These are phyloP conservation scores for Filobasidium uniguttulatum DNA, from an alignment of 1,284 basidiomycete genomes.

Conservation along the genomic window DNA sequence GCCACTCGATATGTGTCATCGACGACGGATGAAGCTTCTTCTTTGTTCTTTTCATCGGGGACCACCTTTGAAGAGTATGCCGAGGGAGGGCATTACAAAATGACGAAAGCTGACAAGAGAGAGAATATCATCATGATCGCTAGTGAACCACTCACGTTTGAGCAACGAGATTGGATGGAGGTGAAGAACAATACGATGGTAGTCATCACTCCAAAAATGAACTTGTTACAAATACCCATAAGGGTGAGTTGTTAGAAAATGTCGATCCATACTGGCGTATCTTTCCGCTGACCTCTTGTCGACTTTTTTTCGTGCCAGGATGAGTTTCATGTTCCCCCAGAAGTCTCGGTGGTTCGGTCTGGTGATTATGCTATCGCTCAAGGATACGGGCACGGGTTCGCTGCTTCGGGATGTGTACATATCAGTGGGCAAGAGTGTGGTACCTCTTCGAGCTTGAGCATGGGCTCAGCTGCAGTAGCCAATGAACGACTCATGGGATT, in stretches of 20 bases:
- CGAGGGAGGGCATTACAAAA: conserved; percentile 72
- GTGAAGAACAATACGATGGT: conserved; percentile 89
- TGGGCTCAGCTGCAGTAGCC: too few species aligned
- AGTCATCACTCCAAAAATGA: conserved; percentile 76
- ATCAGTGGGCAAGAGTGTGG: too few species aligned
- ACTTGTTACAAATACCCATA: conserved; percentile 85
- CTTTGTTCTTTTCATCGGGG: conserved; percentile 88
- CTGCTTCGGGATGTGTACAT: too few species aligned
- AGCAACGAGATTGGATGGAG: conserved; percentile 60
- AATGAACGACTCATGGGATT: too few species aligned
- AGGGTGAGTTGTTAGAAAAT: conserved; percentile 42
- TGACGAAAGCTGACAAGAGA: conserved; percentile 85
- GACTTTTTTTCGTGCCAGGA: not conserved
- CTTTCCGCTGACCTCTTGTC: not conserved
- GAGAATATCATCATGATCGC: conserved; percentile 79
- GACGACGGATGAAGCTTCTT: conserved; percentile 80
- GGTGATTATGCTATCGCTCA: conserved; percentile 33
- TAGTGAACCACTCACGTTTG: conserved; percentile 84
- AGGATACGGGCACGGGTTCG: conserved; percentile 25
- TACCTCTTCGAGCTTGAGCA: too few species aligned
- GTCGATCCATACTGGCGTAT: not conserved
- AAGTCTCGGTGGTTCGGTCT: conserved; percentile 32
- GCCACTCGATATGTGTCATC: conserved; percentile 84
- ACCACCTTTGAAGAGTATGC: conserved; percentile 86
- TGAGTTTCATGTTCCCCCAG: conserved; percentile 64